Evolutionary conservation across 768 basidiomycete species (phyloP), one percentile per base, ranked within the genome.

Genomic region (Leccinum aurantiacum): DNA sequence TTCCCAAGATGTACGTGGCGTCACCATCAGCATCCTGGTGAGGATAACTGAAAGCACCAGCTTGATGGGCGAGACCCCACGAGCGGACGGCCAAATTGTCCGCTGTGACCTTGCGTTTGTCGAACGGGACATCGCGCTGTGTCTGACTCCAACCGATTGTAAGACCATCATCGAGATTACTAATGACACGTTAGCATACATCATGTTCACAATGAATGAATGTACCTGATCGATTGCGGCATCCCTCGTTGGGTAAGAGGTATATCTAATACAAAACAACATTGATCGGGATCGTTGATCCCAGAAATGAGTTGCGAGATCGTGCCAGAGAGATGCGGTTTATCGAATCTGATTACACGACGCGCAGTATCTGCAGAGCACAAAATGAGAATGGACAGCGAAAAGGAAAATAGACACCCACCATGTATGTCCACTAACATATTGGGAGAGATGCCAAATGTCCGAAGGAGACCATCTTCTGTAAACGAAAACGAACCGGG

Each of bases 21-120:
- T 44, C 49, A 3, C 64, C 53, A 15, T 57, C 60, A 0, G 64
- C 37, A 50, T 65, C 56, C 1, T 65, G 56, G 41, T 65, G 64
- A 25, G 60, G 56, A 19, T 46, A 46, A 4, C 19, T 46, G 22
- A 19, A 11, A 11, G 19, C 44, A 4, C 44, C 44, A 22, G 44
- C 44, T 46, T 46, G 44, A 46, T 46, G 44, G 44, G 19, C 44
- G 19, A 46, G 44, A 10, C 8, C 44, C 44, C 44, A 46, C 7
- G 44, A 57, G 0, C 38, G 33, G 1, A 50, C 19, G 2, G 46
- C 14, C 1, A 46, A 35, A 22, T 54, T 58, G 24, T 65, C 59
- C 0, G 53, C 35, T 0, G 9, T 6, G 1, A 64, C 31, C n/a
- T 53, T 52, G 1, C 24, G 8, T 5, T 54, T 53, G 1, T 10